Conservation (phyloP, 371 early-diverging fungal genomes). For the Catenaria anguillulae region DNA sequence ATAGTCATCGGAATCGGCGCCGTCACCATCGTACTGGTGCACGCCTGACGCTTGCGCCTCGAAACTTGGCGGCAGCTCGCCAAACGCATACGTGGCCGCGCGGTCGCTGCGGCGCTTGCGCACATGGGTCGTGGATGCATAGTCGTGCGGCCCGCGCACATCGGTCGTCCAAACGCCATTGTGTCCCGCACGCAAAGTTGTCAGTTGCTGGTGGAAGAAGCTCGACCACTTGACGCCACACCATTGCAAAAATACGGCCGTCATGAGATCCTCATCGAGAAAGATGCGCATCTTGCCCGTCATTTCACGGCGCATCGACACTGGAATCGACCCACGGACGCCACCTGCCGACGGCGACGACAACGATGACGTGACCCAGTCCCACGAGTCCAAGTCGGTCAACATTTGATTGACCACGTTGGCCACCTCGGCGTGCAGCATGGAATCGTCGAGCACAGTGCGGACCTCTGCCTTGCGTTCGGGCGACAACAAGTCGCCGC, state of each 20-base stretch:
- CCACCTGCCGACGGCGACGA: no score
- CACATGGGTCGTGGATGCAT: no score
- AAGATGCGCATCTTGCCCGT: slow-evolving; percentile 10
- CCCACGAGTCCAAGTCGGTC: slow-evolving; percentile 10
- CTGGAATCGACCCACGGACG: background rate
- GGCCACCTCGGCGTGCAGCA: slow-evolving; percentile 8
- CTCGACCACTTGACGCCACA: slow-evolving; percentile 11
- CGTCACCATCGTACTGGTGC: no score
- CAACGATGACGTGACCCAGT: background rate
- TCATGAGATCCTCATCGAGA: slow-evolving; percentile 11
- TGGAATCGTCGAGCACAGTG: slow-evolving; percentile 8
- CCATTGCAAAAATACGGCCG: slow-evolving; percentile 13
- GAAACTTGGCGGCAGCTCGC: no score
- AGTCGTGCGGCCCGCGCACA: background rate
- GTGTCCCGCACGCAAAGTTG: background rate
- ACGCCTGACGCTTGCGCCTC: no score
- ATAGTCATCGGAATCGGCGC: no score
- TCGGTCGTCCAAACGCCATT: no score
- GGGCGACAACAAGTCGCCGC: background rate
- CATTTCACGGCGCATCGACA: slow-evolving; percentile 9
- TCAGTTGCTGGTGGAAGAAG: slow-evolving; percentile 3
- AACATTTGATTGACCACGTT: slow-evolving; percentile 9
- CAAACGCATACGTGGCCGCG: no score
- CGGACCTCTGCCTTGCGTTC: background rate
- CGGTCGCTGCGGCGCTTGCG: no score